phyloP scores from a whole-genome alignment of 495 filamentous ascomycete genomes.

The Lasiosphaeria hispida region DNA sequence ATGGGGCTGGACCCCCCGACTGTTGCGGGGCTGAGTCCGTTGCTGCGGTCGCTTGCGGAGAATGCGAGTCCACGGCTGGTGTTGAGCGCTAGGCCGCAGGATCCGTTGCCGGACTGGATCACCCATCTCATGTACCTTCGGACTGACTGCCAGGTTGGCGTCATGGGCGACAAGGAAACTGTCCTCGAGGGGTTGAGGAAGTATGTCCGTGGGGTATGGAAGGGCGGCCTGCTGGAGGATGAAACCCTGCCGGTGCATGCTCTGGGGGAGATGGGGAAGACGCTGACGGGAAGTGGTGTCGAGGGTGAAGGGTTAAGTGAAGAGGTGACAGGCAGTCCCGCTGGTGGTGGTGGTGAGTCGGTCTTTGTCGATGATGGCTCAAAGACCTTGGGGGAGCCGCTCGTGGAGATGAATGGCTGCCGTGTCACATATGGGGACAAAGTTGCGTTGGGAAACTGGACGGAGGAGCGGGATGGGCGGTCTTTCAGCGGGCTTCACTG shows the following conservation, averaged over 20 bases:
- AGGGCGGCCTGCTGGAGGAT: slow-evolving; percentile 32
- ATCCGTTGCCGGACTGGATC: slow-evolving; percentile 84
- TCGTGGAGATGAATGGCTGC: slow-evolving; percentile 86
- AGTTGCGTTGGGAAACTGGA: slow-evolving; percentile 74
- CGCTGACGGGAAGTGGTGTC: slow-evolving; percentile 46
- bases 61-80: slow-evolving; percentile 67
- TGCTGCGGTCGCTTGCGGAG: slow-evolving; percentile 64
- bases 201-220: slow-evolving; percentile 42
- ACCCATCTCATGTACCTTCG: slow-evolving; percentile 73
- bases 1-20: slow-evolving; percentile 93
- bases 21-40: slow-evolving; percentile 60
- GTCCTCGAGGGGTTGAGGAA: slow-evolving; percentile 49
- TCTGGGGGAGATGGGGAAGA: slow-evolving; percentile 50
- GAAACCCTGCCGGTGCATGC: slow-evolving; percentile 41
- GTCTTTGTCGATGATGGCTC: not conserved
- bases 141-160: slow-evolving; percentile 55
- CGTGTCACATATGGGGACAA: slow-evolving; percentile 76
- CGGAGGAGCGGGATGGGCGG: slow-evolving; percentile 50
- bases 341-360: not conserved
- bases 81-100: slow-evolving; percentile 77
- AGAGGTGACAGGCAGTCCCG: slow-evolving; percentile 4
- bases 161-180: slow-evolving; percentile 53
- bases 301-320: slow-evolving; percentile 33
- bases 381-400: slow-evolving; percentile 46
- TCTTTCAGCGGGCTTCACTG: slow-evolving; percentile 66